Percentiles rank a stretch among this genome's conserved stretches.
Evolutionary conservation across 192 early-diverging fungal species (phyloP).

Genomic region (Backusella tarrabulga): DNA sequence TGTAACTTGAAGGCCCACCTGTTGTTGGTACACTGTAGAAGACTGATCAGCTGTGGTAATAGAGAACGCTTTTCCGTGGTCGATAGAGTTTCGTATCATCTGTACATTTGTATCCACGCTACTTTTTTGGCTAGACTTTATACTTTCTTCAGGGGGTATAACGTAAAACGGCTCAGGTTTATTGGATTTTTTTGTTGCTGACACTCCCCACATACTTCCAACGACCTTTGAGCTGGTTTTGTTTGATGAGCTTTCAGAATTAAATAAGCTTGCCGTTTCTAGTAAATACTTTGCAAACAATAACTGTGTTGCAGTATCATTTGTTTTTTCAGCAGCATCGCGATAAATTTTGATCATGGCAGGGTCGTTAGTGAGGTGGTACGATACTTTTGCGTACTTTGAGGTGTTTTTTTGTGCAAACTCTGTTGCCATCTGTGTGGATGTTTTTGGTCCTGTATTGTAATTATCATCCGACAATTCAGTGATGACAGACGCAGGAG

Average conservation of each 20-base stretch:
- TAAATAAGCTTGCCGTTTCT: conserved; percentile 55
- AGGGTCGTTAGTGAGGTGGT: conserved; percentile 20
- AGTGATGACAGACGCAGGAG: not conserved
- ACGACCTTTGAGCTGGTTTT: not conserved
- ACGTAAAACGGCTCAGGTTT: conserved; percentile 5
- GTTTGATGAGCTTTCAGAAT: not conserved
- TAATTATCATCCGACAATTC: not conserved
- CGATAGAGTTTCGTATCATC: not conserved
- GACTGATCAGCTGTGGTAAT: not conserved
- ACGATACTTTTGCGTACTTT: conserved; percentile 23
- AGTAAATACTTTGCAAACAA: conserved; percentile 77
- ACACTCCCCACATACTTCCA: conserved; percentile 7
- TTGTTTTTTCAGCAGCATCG: conserved; percentile 72
- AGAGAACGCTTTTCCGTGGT: not conserved
- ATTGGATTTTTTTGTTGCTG: not conserved
- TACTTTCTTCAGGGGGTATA: not conserved
- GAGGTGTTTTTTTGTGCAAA: conserved; percentile 5
- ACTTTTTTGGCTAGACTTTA: not conserved
- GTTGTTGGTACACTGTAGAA: not conserved
- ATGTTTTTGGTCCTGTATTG: not conserved
- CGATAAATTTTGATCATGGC: conserved; percentile 61
- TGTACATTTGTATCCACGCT: not conserved
- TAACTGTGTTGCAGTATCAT: conserved; percentile 68
- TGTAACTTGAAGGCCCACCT: not conserved
- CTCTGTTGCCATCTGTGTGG: not conserved